Evolutionary conservation across 257 asterid genomes (phyloP), one percentile per base, ranked within the genome.

Genomic region (Gentiana dahurica): DNA sequence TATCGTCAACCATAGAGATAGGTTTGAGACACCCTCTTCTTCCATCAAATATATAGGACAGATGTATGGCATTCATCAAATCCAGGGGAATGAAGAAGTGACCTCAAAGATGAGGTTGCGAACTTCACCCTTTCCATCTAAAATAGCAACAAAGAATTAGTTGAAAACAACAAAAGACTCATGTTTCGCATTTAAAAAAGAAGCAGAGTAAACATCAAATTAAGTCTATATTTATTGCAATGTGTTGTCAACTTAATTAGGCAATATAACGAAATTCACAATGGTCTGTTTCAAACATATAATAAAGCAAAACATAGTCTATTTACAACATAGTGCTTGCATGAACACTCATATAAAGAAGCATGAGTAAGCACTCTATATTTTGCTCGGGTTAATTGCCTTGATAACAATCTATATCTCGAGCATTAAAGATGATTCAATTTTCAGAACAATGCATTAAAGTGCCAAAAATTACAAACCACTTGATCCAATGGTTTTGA

Each of bases 11-110:
- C 91, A 81, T 58, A 92, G 59, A 53, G 97, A 81, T 67, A 81
- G 70, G 71, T 75, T 81, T 55, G 95, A 77, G 57, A 78, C 65
- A 72, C 83, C 84, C 78, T 92, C 98, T 74, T 92, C 98, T 13
- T 88, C 98, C 98, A 92, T 92, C 89, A 85, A 73, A 75, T 88
- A 95, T 54, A 69, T 69, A 12, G 82, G 74, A 71, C 94, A 85
- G 68, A 77, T 80, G 64, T 88, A 93, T 63, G 78, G 63, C 81
- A 68, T 67, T 92, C 95, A 57, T 88, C 75, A 76, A 92, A 92
- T 65, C 74, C 73, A 32, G 95, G 94, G 66, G 95, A 78, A 59
- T 63, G 79, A 62, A 92, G 94, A 76, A 74, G 81, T 79, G 66
- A 81, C 81, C 82, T 87, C 81, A 92, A 69, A 71, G 87, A 79